Evolutionary conservation across 805 yeast species (phyloP), one percentile per base, ranked within the genome.

Genomic region (Kuraishia floccosa): DNA sequence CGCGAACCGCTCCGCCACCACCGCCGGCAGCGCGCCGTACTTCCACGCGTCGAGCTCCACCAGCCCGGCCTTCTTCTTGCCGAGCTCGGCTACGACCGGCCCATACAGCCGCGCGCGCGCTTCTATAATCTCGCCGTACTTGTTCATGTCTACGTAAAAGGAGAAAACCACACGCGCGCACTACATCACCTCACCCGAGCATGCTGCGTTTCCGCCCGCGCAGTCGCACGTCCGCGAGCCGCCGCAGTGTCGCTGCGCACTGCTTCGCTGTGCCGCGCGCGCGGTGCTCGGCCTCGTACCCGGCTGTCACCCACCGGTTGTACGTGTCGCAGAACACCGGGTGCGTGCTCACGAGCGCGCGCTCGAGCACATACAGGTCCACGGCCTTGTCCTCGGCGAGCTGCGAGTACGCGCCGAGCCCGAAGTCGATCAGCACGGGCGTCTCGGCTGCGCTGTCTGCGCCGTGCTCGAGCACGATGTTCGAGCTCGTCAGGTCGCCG

Each of bases 151-250:
- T n/a, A n/a, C n/a, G n/a, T n/a, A n/a, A n/a, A n/a, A n/a, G n/a
- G n/a, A n/a, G n/a, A n/a, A n/a, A n/a, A n/a, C 13, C 13, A 7
- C 8, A 23, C 13, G 25, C 13, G 7, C n/a, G 8, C 5, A 15
- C 28, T 4, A 5, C 16, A n/a, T 18, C 14, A 5, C 27, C 4
- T 41, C 44, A 77, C 12, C 98, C 98, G 29, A 87, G 57, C 95
- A 89, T 84, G 35, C 94, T 80, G 54, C 98, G 71, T 68, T 91
- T 91, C 42, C 98, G 68, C 2, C 98, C 98, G 49, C 98, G 72
- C 59, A 80, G 52, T 45, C 97, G 63, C 1, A 89, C 97, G 27
- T 80, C 93, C 33, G 76, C 82, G 30, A 91, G 66, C 49, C 87
- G 68, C 33, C 63, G 65, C 36, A 72, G 40, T 0, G 77, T 69